These are phyloP conservation scores for Pochonia chlamydosporia DNA, from an alignment of 2,329 filamentous ascomycete genomes.

Conservation along the genomic window DNA sequence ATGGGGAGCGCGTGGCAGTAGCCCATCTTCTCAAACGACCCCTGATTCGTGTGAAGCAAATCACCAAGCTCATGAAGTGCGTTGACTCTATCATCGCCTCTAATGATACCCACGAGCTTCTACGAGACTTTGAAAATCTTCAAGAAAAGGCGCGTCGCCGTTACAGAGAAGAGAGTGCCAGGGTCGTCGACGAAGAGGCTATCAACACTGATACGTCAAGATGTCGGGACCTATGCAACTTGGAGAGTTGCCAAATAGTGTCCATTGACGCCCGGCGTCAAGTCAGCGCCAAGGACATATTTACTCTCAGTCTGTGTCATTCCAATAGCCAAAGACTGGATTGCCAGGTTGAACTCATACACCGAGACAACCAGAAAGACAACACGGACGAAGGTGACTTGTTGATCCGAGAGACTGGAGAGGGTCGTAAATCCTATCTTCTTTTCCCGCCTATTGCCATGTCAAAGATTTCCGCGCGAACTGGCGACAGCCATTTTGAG, in stretches of 20 bases:
- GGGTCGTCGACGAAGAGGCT: conserved; percentile 77
- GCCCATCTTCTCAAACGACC: conserved; percentile 88
- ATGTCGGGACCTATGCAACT: conserved; percentile 70
- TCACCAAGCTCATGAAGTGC: conserved; percentile 75
- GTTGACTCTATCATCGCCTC: conserved; percentile 51
- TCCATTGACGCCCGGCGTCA: conserved; percentile 70
- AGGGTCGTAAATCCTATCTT: conserved; percentile 67
- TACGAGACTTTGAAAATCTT: conserved; percentile 58
- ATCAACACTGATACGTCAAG: conserved; percentile 75
- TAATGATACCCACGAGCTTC: conserved; percentile 34
- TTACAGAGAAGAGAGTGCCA: conserved; percentile 61
- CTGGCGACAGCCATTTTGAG: conserved; percentile 63
- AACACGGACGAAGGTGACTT: conserved; percentile 70
- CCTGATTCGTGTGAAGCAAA: conserved; percentile 78
- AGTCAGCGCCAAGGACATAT: conserved; percentile 85
- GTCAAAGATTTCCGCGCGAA: conserved; percentile 70
- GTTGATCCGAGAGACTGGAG: conserved; percentile 87
- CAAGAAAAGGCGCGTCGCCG: conserved; percentile 69
- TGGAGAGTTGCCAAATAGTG: conserved; percentile 65
- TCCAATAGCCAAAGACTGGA: conserved; percentile 86
- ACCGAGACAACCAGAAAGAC: conserved; percentile 71
- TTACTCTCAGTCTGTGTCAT: conserved; percentile 78
- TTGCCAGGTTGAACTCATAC: conserved; percentile 80
- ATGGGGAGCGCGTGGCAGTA: conserved; percentile 89
- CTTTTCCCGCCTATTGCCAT: conserved; percentile 84